Evolutionary conservation across 805 yeast species (phyloP).

Genomic region (Metschnikowia drakensbergensis): DNA sequence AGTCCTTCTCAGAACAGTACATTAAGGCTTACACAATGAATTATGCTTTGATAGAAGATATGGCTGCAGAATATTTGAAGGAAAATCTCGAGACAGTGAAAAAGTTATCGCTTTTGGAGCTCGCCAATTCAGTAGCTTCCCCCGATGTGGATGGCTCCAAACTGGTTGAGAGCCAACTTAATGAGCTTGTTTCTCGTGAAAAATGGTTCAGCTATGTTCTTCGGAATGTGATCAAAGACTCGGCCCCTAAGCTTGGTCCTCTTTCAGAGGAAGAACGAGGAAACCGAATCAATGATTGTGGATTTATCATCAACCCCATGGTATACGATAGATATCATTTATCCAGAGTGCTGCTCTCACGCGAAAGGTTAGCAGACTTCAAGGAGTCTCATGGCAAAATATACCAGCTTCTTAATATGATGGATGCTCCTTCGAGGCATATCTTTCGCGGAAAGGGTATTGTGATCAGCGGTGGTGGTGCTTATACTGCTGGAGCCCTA

Average conservation of each 20-base stretch:
- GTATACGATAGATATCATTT: conserved; percentile 11
- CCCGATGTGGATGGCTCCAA: not conserved
- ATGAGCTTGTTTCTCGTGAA: conserved; percentile 6
- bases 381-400: conserved; percentile 24
- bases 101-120: conserved; percentile 4
- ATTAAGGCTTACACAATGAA: conserved; percentile 2
- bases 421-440: conserved; percentile 23
- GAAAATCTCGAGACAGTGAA: conserved; percentile 7
- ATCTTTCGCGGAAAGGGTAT: conserved; percentile 32
- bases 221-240: conserved; percentile 12
- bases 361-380: conserved; percentile 21
- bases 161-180: conserved; percentile 6
- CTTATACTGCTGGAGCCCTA: conserved; percentile 26
- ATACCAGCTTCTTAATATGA: conserved; percentile 21
- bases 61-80: conserved; percentile 7
- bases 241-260: conserved; percentile 16
- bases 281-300: conserved; percentile 10
- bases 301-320: conserved; percentile 12
- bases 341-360: conserved; percentile 17
- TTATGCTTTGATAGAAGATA: conserved; percentile 8
- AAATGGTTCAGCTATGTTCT: conserved; percentile 14
- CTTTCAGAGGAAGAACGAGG: conserved; percentile 19
- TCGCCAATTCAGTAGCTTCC: not conserved
- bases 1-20: conserved; percentile 4
- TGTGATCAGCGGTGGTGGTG: conserved; percentile 31